Evolutionary conservation across 1,139 yeast species (phyloP), one percentile per base, ranked within the genome.

Genomic region (Pichia sp.): DNA sequence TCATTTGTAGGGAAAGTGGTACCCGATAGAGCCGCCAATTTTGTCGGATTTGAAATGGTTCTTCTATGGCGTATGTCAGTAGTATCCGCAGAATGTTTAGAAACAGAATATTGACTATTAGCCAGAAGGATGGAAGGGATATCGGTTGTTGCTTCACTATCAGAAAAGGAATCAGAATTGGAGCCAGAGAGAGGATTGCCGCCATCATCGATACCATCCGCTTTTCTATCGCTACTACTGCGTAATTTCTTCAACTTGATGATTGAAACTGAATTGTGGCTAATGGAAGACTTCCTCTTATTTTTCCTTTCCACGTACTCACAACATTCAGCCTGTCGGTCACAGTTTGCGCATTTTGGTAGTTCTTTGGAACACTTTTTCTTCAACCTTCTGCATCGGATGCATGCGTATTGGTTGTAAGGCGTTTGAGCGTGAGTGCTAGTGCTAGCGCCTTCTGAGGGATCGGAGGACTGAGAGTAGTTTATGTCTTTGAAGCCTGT

Each of bases 311-410:
- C 80, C 3, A 77, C 73, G 60, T 79, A 80, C 23, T 67, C 69
- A 63, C 84, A 80, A 2, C 50, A 51, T 52, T 69, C 74, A 4
- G 69, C 67, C 3, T 75, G 72, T 55, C 70, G 74, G 13, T 54
- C 56, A 60, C 84, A 80, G 58, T 75, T 76, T 8, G 61, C 55
- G 59, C 84, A 79, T 15, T 63, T 68, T 0, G 82, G 81, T 1
- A 68, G 55, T 19, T 72, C 70, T 59, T 76, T 75, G 2, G 78
- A 70, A 62, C 84, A 80, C 60, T 75, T 77, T 64, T 77, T 78
- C 67, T 80, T 79, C 48, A 78, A 65, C 49, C 72, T 67, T 51
- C 82, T 65, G 60, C 79, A 73, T 54, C 79, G 62, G 11, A 72
- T 64, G 58, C 80, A 76, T 0, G 79, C 75, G 54, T 75, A 75